Evolutionary conservation across 495 filamentous ascomycete species (phyloP).

Genomic region (Xeromyces bisporus): DNA sequence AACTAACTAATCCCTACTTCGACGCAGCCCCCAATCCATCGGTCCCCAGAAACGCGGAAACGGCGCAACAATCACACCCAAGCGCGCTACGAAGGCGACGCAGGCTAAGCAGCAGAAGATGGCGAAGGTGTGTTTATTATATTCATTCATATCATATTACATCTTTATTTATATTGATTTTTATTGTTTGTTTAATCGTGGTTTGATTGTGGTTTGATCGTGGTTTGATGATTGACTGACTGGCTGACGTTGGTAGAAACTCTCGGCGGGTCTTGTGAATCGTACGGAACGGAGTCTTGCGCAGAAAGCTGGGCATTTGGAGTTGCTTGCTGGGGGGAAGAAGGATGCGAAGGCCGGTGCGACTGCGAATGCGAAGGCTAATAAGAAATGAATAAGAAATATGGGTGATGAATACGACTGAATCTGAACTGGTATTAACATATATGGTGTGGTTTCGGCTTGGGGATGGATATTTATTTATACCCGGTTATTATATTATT

Average conservation of each 20-base stretch:
- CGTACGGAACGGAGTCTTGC: slow-evolving; percentile 52
- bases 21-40: slow-evolving; percentile 5
- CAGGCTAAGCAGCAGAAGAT: slow-evolving; percentile 43
- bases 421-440: too few species aligned
- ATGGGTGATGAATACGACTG: too few species aligned
- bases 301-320: slow-evolving; percentile 54
- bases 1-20: too few species aligned
- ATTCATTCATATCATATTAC: not conserved
- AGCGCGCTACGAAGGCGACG: slow-evolving; percentile 42
- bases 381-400: slow-evolving; percentile 4
- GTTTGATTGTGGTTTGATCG: not conserved
- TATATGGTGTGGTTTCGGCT: too few species aligned
- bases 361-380: slow-evolving; percentile 1
- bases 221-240: not conserved
- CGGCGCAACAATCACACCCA: slow-evolving; percentile 46
- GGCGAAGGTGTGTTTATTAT: slow-evolving; percentile 34
- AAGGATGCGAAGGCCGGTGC: slow-evolving; percentile 28
- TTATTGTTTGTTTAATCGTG: not conserved
- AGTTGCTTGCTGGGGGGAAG: slow-evolving; percentile 50
- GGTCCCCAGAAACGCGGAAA: slow-evolving; percentile 42
- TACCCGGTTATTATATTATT: too few species aligned
- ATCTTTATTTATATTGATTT: not conserved
- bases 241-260: slow-evolving; percentile 32
- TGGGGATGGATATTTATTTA: too few species aligned
- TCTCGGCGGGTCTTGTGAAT: slow-evolving; percentile 41